phyloP scores from a whole-genome alignment of 2,329 filamentous ascomycete species.

The Plectosphaerella sp. region DNA sequence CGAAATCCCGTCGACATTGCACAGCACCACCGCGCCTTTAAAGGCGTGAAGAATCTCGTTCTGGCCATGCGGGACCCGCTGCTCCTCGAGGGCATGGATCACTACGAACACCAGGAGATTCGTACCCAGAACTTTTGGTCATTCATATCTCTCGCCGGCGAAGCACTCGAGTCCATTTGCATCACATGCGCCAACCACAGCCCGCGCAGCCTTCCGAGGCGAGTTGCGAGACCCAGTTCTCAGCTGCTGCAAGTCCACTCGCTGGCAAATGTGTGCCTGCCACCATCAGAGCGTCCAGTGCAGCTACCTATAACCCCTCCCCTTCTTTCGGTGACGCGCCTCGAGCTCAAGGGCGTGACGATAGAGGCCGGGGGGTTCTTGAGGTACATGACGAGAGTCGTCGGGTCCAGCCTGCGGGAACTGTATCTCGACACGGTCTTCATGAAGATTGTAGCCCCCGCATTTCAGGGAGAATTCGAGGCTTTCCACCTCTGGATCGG shows the following conservation, averaged over 20 bases:
- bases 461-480: neutral
- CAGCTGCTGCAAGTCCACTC: no score
- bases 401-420: slow-evolving; percentile 34
- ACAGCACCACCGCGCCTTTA: slow-evolving; percentile 40
- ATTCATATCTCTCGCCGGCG: slow-evolving; percentile 37
- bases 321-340: slow-evolving; percentile 30
- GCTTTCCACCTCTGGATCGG: slow-evolving; percentile 39
- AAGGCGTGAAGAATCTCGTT: slow-evolving; percentile 37
- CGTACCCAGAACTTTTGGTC: slow-evolving; percentile 39
- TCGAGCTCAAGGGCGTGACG: slow-evolving; percentile 39
- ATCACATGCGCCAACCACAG: slow-evolving; percentile 40
- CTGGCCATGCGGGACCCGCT: slow-evolving; percentile 42
- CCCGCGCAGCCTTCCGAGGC: slow-evolving; percentile 28
- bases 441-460: slow-evolving; percentile 23
- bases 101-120: slow-evolving; percentile 15
- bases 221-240: no score
- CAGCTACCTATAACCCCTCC: slow-evolving; percentile 19
- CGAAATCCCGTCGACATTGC: slow-evolving; percentile 45
- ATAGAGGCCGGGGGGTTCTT: slow-evolving; percentile 14
- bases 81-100: slow-evolving; percentile 20
- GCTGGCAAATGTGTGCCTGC: no score
- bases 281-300: no score
- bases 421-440: slow-evolving; percentile 42
- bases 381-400: slow-evolving; percentile 20
- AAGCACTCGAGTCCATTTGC: slow-evolving; percentile 39